These are phyloP conservation scores for Terana coerulea DNA, from an alignment of 768 basidiomycete species.

Conservation along the genomic window DNA sequence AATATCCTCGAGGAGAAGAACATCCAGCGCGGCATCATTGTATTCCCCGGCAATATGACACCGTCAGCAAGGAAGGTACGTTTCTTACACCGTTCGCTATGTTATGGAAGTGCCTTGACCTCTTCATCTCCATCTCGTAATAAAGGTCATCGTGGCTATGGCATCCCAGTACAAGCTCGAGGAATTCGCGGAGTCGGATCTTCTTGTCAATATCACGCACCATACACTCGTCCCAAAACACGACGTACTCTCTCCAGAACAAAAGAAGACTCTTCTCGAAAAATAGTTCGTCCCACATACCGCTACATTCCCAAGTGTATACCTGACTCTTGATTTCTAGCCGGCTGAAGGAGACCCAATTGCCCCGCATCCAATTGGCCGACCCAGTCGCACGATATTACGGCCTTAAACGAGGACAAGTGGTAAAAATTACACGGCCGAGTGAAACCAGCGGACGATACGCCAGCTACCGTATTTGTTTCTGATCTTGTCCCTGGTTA, in stretches of 20 bases:
- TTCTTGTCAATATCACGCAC: constrained; percentile 96
- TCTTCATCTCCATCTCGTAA: neutral
- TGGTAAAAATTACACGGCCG: constrained; percentile 96
- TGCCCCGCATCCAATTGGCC: constrained; percentile 92
- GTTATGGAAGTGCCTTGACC: neutral
- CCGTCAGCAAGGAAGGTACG: constrained; percentile 91
- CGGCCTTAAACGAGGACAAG: constrained; percentile 90
- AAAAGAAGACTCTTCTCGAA: constrained; percentile 82
- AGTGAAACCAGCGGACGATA: constrained; percentile 96
- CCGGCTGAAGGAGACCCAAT: constrained; percentile 95
- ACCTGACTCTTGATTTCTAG: constrained; percentile 38
- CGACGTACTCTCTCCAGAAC: constrained; percentile 78
- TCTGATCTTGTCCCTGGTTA: constrained; percentile 34
- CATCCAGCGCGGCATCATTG: constrained; percentile 89
- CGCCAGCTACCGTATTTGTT: constrained; percentile 90
- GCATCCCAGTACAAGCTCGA: constrained; percentile 82
- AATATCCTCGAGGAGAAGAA: constrained; percentile 87
- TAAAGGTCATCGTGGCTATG: constrained; percentile 90
- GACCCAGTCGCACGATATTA: constrained; percentile 99
- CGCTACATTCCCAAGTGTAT: constrained; percentile 3
- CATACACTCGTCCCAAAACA: constrained; percentile 94
- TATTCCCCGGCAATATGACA: constrained; percentile 96
- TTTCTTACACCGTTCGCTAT: neutral
- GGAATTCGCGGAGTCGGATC: constrained; percentile 94
- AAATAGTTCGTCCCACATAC: constrained; percentile 72